Conservation (phyloP, 176 grass and related monocot species). For the Ensete ventricosum region DNA sequence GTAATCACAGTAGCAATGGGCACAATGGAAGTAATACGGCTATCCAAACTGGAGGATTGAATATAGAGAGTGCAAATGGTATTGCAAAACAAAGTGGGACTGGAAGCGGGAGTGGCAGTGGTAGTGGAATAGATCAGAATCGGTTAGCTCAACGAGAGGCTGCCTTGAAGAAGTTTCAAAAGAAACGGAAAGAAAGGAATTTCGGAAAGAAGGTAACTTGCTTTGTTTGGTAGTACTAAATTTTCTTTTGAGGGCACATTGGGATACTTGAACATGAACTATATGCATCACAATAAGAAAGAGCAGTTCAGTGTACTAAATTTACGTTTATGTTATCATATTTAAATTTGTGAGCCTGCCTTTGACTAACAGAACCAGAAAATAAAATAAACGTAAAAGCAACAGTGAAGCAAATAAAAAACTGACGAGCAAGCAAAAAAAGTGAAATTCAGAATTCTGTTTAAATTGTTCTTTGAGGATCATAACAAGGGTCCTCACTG, state of each 20-base stretch:
- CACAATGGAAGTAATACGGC: conserved; percentile 43
- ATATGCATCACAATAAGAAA: neutral
- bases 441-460: too few relatives aligned
- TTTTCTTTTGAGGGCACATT: conserved; percentile 13
- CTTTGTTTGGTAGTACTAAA: conserved; percentile 14
- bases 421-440: too few relatives aligned
- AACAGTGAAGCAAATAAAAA: too few relatives aligned
- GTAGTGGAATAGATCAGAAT: conserved; percentile 39
- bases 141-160: conserved; percentile 54
- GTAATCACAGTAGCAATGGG: conserved; percentile 57
- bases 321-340: too few relatives aligned
- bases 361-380: too few relatives aligned
- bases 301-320: too few relatives aligned
- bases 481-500: too few relatives aligned
- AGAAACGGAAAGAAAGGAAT: conserved; percentile 68
- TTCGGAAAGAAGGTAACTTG: conserved; percentile 76
- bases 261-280: conserved; percentile 4
- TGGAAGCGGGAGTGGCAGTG: conserved; percentile 43
- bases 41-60: conserved; percentile 33
- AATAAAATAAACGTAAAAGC: too few relatives aligned
- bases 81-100: conserved; percentile 29
- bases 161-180: conserved; percentile 60
- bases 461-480: too few relatives aligned
- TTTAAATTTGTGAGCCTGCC: too few relatives aligned
- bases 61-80: conserved; percentile 41